Evolutionary conservation across 1,284 basidiomycete species (phyloP).

Genomic region (Bondarzewia mesenterica): DNA sequence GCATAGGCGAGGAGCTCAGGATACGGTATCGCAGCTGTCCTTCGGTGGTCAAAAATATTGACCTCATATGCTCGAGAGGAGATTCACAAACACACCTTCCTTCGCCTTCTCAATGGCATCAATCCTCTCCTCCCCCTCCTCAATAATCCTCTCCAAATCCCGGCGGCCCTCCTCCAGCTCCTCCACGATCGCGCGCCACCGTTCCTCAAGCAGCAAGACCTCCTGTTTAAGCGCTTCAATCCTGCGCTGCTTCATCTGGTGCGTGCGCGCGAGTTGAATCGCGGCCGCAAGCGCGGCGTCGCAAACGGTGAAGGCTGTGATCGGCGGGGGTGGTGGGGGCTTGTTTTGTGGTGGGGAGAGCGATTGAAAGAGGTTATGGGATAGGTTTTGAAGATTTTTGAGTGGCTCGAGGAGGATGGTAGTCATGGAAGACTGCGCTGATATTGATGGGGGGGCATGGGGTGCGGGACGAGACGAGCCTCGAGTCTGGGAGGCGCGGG

Average conservation of each 20-base stretch:
- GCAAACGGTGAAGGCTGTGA: conserved; percentile 45
- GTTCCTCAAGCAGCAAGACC: conserved; percentile 53
- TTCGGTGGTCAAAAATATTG: conserved; percentile 1
- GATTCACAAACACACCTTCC: conserved; percentile 38
- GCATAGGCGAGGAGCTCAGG: conserved; percentile 75
- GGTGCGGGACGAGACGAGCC: too few species aligned
- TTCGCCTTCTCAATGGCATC: conserved; percentile 63
- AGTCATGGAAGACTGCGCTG: conserved; percentile 26
- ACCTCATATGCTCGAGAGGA: not conserved
- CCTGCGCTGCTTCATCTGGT: conserved; percentile 65
- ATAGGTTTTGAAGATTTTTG: conserved; percentile 51
- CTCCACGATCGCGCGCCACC: conserved; percentile 57
- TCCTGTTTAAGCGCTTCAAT: conserved; percentile 66
- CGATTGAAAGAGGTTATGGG: conserved; percentile 63
- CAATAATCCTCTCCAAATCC: conserved; percentile 59
- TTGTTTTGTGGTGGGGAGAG: conserved; percentile 56
- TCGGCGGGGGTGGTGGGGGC: conserved; percentile 53
- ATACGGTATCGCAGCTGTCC: conserved; percentile 64
- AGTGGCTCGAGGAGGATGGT: conserved; percentile 56
- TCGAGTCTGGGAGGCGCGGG: not conserved
- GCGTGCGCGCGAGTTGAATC: conserved; percentile 55
- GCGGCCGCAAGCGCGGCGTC: conserved; percentile 57
- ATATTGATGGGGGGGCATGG: not conserved
- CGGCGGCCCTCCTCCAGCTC: conserved; percentile 56
- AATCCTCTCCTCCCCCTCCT: conserved; percentile 63